A percentile compares a stretch with the other conserved stretches of the same genome.
Conservation (phyloP, 495 filamentous ascomycete species). For the Penicillium malachiteum region DNA sequence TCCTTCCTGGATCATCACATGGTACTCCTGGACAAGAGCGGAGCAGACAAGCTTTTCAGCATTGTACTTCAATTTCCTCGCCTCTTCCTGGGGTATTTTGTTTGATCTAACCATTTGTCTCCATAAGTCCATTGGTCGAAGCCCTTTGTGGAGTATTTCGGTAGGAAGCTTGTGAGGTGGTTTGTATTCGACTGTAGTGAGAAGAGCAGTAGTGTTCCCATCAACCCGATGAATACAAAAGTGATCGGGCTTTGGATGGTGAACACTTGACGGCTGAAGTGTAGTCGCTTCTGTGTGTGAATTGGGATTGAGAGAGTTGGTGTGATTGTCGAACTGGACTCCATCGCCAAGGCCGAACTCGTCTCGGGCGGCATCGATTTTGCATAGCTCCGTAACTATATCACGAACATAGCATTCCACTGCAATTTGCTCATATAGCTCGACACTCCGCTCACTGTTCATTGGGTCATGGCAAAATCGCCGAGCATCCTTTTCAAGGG, state of each 20-base stretch:
- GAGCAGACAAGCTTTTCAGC: too few relatives aligned
- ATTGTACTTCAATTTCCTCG: too few relatives aligned
- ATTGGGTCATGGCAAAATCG: constrained; percentile 17
- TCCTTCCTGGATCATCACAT: too few relatives aligned
- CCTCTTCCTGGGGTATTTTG: constrained; percentile 22
- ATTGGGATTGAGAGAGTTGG: constrained; percentile 1
- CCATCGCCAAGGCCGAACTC: constrained; percentile 28
- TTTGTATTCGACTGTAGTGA: constrained; percentile 35
- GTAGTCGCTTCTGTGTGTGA: background rate
- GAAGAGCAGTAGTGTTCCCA: constrained; percentile 20
- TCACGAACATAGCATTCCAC: constrained; percentile 27
- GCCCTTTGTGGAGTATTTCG: constrained; percentile 23
- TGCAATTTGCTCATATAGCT: constrained; percentile 28
- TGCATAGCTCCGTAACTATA: constrained; percentile 29
- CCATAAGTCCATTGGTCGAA: constrained; percentile 25
- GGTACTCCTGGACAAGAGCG: too few relatives aligned
- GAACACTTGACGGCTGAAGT: constrained; percentile 1
- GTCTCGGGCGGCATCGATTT: constrained; percentile 19
- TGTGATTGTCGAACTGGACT: constrained; percentile 26
- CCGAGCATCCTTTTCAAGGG: constrained; percentile 20
- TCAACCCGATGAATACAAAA: constrained; percentile 25
- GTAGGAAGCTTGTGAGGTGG: constrained; percentile 36
- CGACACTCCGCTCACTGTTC: constrained; percentile 33
- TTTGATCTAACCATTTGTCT: constrained; percentile 20
- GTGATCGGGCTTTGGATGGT: constrained; percentile 15